These are phyloP conservation scores for Huntiella moniliformis DNA, from an alignment of 2,329 filamentous ascomycete species.

Conservation along the genomic window DNA sequence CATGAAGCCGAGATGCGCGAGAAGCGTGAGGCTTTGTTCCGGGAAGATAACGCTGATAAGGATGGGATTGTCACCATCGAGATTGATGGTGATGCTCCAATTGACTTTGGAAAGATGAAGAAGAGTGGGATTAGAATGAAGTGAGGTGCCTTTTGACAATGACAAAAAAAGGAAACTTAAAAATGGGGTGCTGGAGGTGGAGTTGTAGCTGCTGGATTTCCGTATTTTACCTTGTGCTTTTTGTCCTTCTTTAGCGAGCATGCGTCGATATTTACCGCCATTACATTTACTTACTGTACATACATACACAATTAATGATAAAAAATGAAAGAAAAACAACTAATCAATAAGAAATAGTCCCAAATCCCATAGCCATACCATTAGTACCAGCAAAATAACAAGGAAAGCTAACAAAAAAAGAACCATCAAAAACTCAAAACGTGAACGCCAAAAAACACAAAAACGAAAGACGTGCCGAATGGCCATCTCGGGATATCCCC, in stretches of 20 bases:
- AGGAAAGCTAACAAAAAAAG: not conserved
- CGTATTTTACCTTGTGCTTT: not conserved
- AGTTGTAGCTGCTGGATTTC: not conserved
- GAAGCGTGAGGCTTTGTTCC: constrained; percentile 31
- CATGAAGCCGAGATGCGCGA: constrained; percentile 28
- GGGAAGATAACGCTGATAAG: constrained; percentile 15
- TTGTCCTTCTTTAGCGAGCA: constrained; percentile 1
- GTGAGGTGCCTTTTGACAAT: too few species aligned
- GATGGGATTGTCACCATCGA: not conserved
- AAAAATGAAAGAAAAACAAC: not conserved
- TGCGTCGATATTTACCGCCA: not conserved
- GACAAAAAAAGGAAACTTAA: too few species aligned
- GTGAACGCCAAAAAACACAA: not conserved
- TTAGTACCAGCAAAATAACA: not conserved
- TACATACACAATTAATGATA: not conserved
- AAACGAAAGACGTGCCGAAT: not conserved
- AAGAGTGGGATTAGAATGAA: not conserved
- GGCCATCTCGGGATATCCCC: not conserved
- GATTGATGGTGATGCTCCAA: not conserved
- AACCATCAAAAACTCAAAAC: too few species aligned
- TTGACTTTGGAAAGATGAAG: not conserved
- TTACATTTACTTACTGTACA: not conserved
- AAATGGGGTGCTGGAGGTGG: too few species aligned
- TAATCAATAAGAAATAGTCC: not conserved
- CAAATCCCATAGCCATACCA: not conserved